These are phyloP conservation scores for Magnaporthales sp. DNA, from an alignment of 2,329 filamentous ascomycete species.

Conservation along the genomic window DNA sequence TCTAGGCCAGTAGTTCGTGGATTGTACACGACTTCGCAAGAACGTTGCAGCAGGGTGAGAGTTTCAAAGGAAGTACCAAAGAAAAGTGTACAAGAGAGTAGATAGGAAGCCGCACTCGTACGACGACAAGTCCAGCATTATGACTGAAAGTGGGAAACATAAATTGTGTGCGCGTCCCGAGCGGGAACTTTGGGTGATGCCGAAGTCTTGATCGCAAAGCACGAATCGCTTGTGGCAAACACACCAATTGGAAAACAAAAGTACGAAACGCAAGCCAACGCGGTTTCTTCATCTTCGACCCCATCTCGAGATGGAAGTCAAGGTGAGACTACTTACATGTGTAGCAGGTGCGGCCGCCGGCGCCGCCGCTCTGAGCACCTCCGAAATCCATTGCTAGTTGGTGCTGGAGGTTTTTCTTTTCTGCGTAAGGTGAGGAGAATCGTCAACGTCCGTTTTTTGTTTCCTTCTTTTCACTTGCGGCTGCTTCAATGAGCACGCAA, in stretches of 20 bases:
- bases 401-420: not conserved
- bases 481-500: not conserved
- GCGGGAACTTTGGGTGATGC: not conserved
- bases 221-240: not conserved
- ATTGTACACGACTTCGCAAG: not conserved
- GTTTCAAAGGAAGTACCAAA: not conserved
- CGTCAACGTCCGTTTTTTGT: not conserved
- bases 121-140: not conserved
- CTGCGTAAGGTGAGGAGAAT: not conserved
- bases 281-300: not conserved
- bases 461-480: not conserved
- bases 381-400: conserved; percentile 14
- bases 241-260: not conserved
- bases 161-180: not conserved
- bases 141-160: not conserved
- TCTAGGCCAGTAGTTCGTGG: not conserved
- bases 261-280: not conserved
- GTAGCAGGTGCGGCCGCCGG: conserved; percentile 12
- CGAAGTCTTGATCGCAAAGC: not conserved
- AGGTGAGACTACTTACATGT: conserved; percentile 13
- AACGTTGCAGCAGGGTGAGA: not conserved
- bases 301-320: not conserved
- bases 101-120: not conserved
- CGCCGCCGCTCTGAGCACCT: conserved; percentile 8
- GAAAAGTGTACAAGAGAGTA: not conserved